A percentile compares a stretch with the other conserved stretches of the same genome.
These are phyloP conservation scores for Fraxinus americana DNA, from an alignment of 257 asterid species.

Conservation along the genomic window DNA sequence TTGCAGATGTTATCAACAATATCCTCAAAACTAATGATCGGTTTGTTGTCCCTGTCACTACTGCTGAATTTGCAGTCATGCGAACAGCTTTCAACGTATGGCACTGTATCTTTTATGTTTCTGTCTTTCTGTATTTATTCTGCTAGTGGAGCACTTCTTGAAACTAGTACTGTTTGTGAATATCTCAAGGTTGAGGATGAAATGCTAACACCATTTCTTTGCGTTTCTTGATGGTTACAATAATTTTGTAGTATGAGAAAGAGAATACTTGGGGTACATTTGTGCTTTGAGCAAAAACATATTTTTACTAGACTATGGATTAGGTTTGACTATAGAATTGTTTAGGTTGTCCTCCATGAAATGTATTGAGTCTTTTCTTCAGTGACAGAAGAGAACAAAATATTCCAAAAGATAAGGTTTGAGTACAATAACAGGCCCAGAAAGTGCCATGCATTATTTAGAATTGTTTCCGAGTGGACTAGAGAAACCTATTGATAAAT, in stretches of 20 bases:
- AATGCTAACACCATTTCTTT: neutral
- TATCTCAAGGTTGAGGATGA: neutral
- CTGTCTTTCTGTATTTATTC: slow-evolving; percentile 5
- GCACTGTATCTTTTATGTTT: neutral
- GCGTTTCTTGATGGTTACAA: neutral
- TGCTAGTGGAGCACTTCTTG: neutral
- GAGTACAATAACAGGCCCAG: neutral
- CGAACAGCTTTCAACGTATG: slow-evolving; percentile 84
- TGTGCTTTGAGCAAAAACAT: neutral
- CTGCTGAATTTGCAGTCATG: slow-evolving; percentile 92
- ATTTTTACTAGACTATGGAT: neutral
- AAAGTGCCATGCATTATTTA: neutral
- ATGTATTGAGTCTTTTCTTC: neutral
- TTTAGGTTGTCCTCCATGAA: slow-evolving; percentile 1
- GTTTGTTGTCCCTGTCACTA: slow-evolving; percentile 78
- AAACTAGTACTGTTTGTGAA: neutral
- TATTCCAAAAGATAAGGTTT: neutral
- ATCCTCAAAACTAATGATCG: slow-evolving; percentile 66
- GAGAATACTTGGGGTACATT: neutral
- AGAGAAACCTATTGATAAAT: too few species aligned
- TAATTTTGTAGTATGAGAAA: neutral
- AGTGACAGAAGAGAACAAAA: neutral
- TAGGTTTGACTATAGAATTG: neutral
- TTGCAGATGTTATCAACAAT: slow-evolving; percentile 83
- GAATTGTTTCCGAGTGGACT: neutral